Conservation (phyloP, 2,329 filamentous ascomycete species). For the Neonectria ditissima region DNA sequence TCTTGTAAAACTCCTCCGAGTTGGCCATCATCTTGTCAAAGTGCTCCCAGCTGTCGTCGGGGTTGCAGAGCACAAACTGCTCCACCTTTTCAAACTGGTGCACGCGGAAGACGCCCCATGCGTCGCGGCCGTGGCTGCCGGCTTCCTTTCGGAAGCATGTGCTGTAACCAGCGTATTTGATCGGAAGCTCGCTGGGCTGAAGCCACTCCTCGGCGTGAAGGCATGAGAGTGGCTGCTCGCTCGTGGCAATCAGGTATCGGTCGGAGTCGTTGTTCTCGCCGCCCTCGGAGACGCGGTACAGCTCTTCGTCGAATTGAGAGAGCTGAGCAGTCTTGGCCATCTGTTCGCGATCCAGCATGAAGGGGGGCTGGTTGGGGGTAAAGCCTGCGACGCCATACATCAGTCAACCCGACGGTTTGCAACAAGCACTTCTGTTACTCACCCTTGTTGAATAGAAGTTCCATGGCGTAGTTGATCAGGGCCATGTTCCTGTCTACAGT, state of each 20-base stretch:
- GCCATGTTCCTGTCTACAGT: constrained; percentile 75
- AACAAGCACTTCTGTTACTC: not conserved
- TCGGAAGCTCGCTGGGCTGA: constrained; percentile 83
- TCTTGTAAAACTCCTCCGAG: constrained; percentile 96
- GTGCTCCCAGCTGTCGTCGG: constrained; percentile 90
- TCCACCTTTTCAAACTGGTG: constrained; percentile 98
- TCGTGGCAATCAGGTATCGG: constrained; percentile 84
- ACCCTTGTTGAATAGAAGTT: constrained; percentile 72
- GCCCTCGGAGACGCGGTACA: constrained; percentile 95
- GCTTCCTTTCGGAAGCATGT: constrained; percentile 98
- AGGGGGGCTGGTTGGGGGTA: constrained; percentile 85
- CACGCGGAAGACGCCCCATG: constrained; percentile 97
- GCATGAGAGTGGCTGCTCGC: constrained; percentile 93
- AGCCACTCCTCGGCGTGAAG: constrained; percentile 97
- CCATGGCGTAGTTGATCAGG: constrained; percentile 92
- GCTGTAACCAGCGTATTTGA: constrained; percentile 85
- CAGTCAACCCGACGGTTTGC: constrained; percentile 5
- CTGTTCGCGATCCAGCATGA: constrained; percentile 93
- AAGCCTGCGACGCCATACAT: constrained; percentile 66
- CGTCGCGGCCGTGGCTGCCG: constrained; percentile 85
- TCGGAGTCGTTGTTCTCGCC: constrained; percentile 88
- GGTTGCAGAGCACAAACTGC: constrained; percentile 84
- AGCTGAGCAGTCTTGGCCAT: constrained; percentile 99
- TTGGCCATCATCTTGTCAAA: constrained; percentile 93
- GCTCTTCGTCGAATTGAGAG: constrained; percentile 95